These are phyloP conservation scores for Penicillium longicatenatum DNA, from an alignment of 495 filamentous ascomycete species.

Conservation along the genomic window DNA sequence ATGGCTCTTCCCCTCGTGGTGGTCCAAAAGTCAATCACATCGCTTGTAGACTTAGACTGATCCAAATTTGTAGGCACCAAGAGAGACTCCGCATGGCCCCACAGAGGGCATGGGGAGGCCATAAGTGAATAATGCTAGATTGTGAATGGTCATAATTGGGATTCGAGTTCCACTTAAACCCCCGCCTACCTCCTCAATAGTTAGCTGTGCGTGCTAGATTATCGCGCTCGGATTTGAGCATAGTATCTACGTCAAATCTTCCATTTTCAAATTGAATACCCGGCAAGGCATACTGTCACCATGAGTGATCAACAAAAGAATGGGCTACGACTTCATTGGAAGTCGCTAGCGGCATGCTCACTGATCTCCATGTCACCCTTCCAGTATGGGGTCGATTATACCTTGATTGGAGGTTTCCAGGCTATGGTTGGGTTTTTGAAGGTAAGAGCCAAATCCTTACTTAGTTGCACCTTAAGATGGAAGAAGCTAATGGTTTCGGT, in stretches of 20 bases:
- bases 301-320: conserved; percentile 16
- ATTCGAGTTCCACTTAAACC: neutral
- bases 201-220: neutral
- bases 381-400: conserved; percentile 66
- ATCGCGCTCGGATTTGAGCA: neutral
- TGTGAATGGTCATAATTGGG: neutral
- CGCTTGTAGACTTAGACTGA: conserved; percentile 1
- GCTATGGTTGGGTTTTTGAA: conserved; percentile 63
- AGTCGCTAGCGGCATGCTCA: conserved; percentile 23
- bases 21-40: conserved; percentile 9
- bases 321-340: conserved; percentile 25
- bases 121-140: neutral
- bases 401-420: conserved; percentile 61
- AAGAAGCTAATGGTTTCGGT: conserved; percentile 9
- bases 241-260: neutral
- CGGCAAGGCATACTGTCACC: neutral
- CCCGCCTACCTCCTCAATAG: neutral
- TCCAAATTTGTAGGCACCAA: conserved; percentile 2
- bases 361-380: conserved; percentile 45
- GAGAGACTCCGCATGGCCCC: conserved; percentile 19
- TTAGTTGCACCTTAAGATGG: neutral
- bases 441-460: conserved; percentile 18
- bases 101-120: conserved; percentile 10
- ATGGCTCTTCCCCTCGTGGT: conserved; percentile 13
- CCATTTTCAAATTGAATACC: neutral